phyloP scores from a whole-genome alignment of 2,329 filamentous ascomycete genomes.

The Penicillium corylophilum region DNA sequence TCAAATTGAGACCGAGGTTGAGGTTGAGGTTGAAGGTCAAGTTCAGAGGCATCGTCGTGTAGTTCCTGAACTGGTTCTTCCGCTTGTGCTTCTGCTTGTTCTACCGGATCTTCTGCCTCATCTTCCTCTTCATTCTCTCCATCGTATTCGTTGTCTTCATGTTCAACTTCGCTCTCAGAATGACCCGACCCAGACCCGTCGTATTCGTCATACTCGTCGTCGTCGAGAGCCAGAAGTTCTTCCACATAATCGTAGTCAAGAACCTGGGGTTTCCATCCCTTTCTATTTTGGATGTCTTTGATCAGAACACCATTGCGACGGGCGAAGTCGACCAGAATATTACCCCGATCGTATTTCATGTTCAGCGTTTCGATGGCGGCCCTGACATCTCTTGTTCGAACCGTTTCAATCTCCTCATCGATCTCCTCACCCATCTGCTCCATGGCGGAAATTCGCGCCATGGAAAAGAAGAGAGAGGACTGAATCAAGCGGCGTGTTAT shows the following conservation, averaged over 20 bases:
- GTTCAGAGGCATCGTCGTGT: neutral
- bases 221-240: constrained; percentile 9
- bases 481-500: constrained; percentile 70
- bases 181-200: constrained; percentile 13
- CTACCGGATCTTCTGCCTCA: neutral
- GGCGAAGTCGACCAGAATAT: constrained; percentile 55
- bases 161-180: constrained; percentile 37
- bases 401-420: constrained; percentile 30
- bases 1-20: neutral
- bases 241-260: constrained; percentile 38
- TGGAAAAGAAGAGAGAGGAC: constrained; percentile 67
- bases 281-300: constrained; percentile 37
- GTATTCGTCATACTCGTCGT: constrained; percentile 35
- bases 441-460: constrained; percentile 62
- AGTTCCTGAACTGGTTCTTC: neutral
- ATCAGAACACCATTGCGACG: constrained; percentile 56
- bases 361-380: constrained; percentile 56
- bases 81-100: neutral
- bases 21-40: neutral
- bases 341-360: constrained; percentile 46
- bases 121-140: constrained; percentile 13
- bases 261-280: constrained; percentile 22
- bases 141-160: constrained; percentile 15
- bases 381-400: constrained; percentile 52
- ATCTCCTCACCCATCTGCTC: constrained; percentile 23